Evolutionary conservation across 345 rosid species (phyloP), one percentile per base, ranked within the genome.

Genomic region (Salix udensis): DNA sequence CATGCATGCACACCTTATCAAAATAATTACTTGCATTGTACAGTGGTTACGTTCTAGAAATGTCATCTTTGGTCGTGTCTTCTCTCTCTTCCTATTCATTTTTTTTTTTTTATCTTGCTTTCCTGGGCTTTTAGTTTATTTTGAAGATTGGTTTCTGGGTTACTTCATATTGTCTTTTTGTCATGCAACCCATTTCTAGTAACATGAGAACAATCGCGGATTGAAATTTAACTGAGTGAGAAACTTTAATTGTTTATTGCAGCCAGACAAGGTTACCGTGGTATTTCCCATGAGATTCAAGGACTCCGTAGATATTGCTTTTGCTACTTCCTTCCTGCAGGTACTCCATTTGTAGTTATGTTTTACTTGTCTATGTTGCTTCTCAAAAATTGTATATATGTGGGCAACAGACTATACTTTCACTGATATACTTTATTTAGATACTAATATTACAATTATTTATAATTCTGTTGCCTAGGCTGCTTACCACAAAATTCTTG

Each of bases 271-370:
- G 90, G 97, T 89, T 37, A 90, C 89, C 0, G 96, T 96, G 75
- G 91, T 92, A 12, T 92, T 85, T 84, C 98, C 99, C 44, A 94
- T 96, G 99, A 90, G 94, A 85, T 96, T 96, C 83, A 92, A 82
- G 62, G 97, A 96, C 84, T 84, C 93, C 66, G 83, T 92, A 4
- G 98, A 96, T 78, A 92, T 79, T 58, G 84, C 91, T 71, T 87
- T 94, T 5, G 98, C 97, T 46, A 89, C 99, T 79, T 96, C 99
- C 69, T 94, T 94, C 83, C 82, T 94, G 67, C 95, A 90, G 99
- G 99, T 94, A 86, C 48, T 26, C 21, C 36, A 39, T 78, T 52
- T 70, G 48, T n/a, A 40, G 14, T 24, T 12, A 78, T 61, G n/a
- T 52, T 76, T 71, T 78, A 23, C 64, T 55, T 4, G 39, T 58